Base-by-base conservation (phyloP, 2,329 filamentous ascomycete species). In the Myriosclerotinia scirpicola region DNA sequence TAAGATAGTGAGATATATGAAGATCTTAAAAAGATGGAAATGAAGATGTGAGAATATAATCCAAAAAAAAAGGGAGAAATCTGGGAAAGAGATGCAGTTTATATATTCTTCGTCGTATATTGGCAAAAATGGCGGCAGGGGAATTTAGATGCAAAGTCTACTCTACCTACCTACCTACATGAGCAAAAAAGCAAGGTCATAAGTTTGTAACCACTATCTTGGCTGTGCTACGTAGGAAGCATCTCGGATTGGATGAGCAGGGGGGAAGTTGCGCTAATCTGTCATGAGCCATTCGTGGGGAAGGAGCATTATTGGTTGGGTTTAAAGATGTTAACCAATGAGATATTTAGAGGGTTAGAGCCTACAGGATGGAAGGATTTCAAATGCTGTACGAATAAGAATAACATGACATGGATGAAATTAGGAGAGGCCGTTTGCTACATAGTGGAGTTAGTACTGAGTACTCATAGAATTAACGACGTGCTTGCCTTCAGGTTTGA, bases 201-300 rank as follows among this genome's bases (percentile, higher is more conserved):
- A n/a, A n/a, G 36, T 55, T 56, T 56, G 54, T 56, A 40, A 22
- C 42, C 20, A 48, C 17, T 48, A 46, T 36, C 56, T 59, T 59
- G 56, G 56, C 26, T 46, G 12, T 48, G 44, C 56, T 59, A 46
- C 26, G 26, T 48, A 48, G 12, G 20, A 34, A 7, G 26, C 7
- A 46, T 46, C 40, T 58, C 40, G 40, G 55, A 58, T 58, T 58
- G 55, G 42, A 59, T 15, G 40, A 59, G 17, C 7, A n/a, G 11
- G 20, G 42, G 17, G 48, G 9, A 44, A 5, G 5, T 17, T 15
- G 42, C 42, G 30, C 30, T 9, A 22, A 59, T 36, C 30, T n/a
- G 7, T 36, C 8, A 54, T 11, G 15, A 44, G 42, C 55, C 42
- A 20, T 36, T 59, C 36, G 26, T 26, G 40, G 56, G 56, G 56